phyloP scores from a whole-genome alignment of 1,284 basidiomycete species.

The Trichosporon inkin region DNA sequence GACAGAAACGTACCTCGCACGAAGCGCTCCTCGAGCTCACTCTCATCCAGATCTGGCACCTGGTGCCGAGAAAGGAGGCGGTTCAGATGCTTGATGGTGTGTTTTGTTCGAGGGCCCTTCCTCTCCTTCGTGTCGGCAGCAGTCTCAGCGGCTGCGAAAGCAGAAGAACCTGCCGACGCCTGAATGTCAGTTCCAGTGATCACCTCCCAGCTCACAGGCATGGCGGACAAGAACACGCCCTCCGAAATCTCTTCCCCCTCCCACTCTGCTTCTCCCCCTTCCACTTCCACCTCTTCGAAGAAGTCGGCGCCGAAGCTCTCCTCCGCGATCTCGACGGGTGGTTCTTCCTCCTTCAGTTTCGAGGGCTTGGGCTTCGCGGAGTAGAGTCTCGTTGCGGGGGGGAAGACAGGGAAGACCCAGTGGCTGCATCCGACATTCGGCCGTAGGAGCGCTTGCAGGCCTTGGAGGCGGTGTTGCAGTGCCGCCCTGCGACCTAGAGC shows the following conservation, averaged over 20 bases:
- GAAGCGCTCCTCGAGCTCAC: slow-evolving; percentile 48
- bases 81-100: slow-evolving; percentile 44
- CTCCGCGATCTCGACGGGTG: not conserved
- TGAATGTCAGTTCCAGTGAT: not conserved
- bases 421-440: slow-evolving; percentile 4
- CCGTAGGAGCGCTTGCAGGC: not conserved
- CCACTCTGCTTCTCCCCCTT: slow-evolving; percentile 13
- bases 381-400: not conserved
- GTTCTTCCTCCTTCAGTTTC: not conserved
- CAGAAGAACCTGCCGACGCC: not conserved
- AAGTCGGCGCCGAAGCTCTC: slow-evolving; percentile 6
- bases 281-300: slow-evolving; percentile 20
- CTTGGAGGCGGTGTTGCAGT: too few relatives aligned
- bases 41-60: slow-evolving; percentile 36
- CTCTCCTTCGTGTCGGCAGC: not conserved
- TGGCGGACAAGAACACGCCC: slow-evolving; percentile 18
- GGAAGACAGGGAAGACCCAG: not conserved
- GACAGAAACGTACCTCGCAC: slow-evolving; percentile 39
- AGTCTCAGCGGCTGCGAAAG: not conserved
- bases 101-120: not conserved
- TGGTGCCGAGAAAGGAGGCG: slow-evolving; percentile 31
- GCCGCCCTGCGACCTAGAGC: too few relatives aligned
- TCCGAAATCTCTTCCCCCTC: slow-evolving; percentile 21
- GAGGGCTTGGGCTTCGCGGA: not conserved
- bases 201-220: slow-evolving; percentile 8